Percentiles rank a stretch among this genome's conserved stretches.
phyloP scores from a whole-genome alignment of 2,329 filamentous ascomycete genomes.

The Juglanconis oblonga region DNA sequence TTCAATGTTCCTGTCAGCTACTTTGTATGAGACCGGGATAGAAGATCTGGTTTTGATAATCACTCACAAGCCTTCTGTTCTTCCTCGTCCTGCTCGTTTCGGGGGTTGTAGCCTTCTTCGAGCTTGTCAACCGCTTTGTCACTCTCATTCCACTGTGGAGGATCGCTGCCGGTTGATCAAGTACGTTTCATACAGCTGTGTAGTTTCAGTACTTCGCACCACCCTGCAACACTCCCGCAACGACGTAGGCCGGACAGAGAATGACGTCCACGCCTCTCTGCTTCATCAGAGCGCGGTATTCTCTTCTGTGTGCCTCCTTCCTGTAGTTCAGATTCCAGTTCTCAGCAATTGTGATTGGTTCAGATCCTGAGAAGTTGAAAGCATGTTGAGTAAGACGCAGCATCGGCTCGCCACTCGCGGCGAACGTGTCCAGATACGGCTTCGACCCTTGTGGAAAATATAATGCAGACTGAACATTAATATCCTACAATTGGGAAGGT shows the following conservation, averaged over 20 bases:
- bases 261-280: slow-evolving; percentile 26
- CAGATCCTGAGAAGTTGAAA: slow-evolving; percentile 16
- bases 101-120: too few relatives aligned
- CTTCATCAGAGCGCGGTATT: slow-evolving; percentile 20
- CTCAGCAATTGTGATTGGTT: slow-evolving; percentile 17
- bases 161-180: slow-evolving; percentile 27
- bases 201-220: slow-evolving; percentile 27
- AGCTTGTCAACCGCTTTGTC: too few relatives aligned
- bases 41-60: too few relatives aligned
- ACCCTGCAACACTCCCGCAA: slow-evolving; percentile 21
- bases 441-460: slow-evolving; percentile 27
- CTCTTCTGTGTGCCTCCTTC: slow-evolving; percentile 17
- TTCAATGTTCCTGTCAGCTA: too few relatives aligned
- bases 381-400: slow-evolving; percentile 26
- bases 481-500: too few relatives aligned
- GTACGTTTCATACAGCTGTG: slow-evolving; percentile 31
- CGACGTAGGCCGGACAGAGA: slow-evolving; percentile 26
- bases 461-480: slow-evolving; percentile 17
- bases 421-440: slow-evolving; percentile 16
- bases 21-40: too few relatives aligned
- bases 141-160: too few relatives aligned
- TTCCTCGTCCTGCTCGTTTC: too few relatives aligned
- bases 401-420: slow-evolving; percentile 26
- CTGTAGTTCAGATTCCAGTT: slow-evolving; percentile 23
- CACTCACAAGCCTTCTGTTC: too few relatives aligned